Percentiles rank a stretch among this genome's conserved stretches.
Conservation (phyloP, 768 basidiomycete genomes). For the Pholiota molesta region DNA sequence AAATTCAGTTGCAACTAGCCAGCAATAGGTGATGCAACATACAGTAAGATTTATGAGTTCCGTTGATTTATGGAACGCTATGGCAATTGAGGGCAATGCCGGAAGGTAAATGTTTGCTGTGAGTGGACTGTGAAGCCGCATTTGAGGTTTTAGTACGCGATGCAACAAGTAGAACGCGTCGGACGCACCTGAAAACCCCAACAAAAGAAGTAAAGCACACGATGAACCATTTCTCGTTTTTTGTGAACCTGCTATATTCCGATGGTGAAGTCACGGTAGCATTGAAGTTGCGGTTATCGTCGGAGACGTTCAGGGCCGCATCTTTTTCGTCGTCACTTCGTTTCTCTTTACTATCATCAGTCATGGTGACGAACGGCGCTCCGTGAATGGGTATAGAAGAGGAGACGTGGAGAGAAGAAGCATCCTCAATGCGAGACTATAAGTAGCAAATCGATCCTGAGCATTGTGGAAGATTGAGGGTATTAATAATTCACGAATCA, state of each 20-base stretch:
- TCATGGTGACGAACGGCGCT: background rate
- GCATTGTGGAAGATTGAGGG: background rate
- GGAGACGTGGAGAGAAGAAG: background rate
- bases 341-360: background rate
- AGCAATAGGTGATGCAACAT: background rate
- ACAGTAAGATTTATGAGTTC: conserved; percentile 83
- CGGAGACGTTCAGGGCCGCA: background rate
- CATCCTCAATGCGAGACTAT: background rate
- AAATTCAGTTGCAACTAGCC: background rate
- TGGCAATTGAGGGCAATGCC: conserved; percentile 69
- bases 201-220: conserved; percentile 60
- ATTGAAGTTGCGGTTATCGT: background rate
- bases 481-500: background rate
- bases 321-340: background rate
- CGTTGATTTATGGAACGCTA: conserved; percentile 62
- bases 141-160: background rate
- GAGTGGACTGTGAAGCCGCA: conserved; percentile 48
- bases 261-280: background rate
- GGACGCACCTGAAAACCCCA: conserved; percentile 60
- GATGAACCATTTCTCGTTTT: conserved; percentile 69
- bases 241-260: conserved; percentile 50
- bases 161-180: background rate
- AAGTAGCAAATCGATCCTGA: background rate
- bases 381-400: background rate
- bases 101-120: conserved; percentile 82